Base-by-base conservation (phyloP, 306 rosid genomes). In the Aeschynomene evenia region DNA sequence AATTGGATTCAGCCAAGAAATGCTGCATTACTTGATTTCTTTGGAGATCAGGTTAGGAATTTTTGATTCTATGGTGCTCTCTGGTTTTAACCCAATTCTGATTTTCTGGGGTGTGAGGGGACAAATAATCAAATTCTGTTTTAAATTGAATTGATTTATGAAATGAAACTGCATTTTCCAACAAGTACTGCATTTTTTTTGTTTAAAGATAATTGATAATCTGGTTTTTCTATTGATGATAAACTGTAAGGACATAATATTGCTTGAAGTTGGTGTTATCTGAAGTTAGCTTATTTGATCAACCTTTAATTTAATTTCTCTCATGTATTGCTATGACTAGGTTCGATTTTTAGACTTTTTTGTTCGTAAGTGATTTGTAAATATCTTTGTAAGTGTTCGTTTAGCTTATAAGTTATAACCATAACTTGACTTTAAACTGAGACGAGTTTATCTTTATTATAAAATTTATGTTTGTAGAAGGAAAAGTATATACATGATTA, bases 21-120 rank as follows among this genome's bases (percentile, higher is more conserved):
- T 7, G 75, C 82, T 9, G 76, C 62, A 2, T 14, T 85, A 63
- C 34, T 82, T 24, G 97, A 88, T 82, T 88, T 90, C 50, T 48
- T 76, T 22, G 96, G 88, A 7, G 94, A 93, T 76, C 98, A 90
- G 91, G 97, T 89, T 43, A 24, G 55, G 24, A 40, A 24, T 40
- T 37, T 45, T 20, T 7, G 0, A 13, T 53, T 63, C 8, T 26
- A 3, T 51, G 21, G 11, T 53, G 3, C 2, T 51, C 19, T 66
- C 19, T 66, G 8, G 18, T 66, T 42, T 7, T 45, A 21, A 39
- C n/a, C 21, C 52, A 34, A 45, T 4, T 49, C 58, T 50, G 34
- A 3, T 21, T 58, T n/a, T 60, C 36, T 12, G 13, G 13, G 23
- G 51, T 2, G 7, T 34, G 50, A 34, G 4, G 34, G 5, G 0